Conservation (phyloP, 768 basidiomycete genomes). For the Serendipita sp. region DNA sequence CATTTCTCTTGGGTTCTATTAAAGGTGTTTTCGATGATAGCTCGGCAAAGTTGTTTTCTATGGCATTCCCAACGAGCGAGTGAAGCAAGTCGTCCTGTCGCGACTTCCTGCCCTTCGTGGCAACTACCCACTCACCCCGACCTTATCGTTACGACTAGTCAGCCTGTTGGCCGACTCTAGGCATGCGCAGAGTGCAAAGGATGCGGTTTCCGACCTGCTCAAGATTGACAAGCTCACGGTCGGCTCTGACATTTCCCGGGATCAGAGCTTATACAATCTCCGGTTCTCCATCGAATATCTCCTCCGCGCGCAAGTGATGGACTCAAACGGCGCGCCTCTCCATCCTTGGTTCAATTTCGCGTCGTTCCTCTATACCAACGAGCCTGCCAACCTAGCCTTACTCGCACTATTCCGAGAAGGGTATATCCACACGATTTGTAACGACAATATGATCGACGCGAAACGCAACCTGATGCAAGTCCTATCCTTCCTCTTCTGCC, state of each 20-base stretch:
- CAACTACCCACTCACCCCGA: conserved; percentile 50
- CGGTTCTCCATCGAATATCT: conserved; percentile 60
- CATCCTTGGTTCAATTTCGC: conserved; percentile 38
- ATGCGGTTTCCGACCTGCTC: conserved; percentile 36
- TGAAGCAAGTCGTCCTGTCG: conserved; percentile 48
- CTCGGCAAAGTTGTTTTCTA: conserved; percentile 61
- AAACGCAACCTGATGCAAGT: conserved; percentile 36
- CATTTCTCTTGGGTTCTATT: not conserved
- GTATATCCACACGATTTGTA: conserved; percentile 41
- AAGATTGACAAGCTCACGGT: conserved; percentile 44
- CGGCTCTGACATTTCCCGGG: conserved; percentile 34
- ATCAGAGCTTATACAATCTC: conserved; percentile 47
- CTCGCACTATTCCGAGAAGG: conserved; percentile 41
- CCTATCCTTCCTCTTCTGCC: conserved; percentile 49
- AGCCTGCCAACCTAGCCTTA: conserved; percentile 55
- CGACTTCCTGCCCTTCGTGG: conserved; percentile 44
- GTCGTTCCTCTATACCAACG: conserved; percentile 27
- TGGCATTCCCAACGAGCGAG: conserved; percentile 44
- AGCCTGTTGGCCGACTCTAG: conserved; percentile 48
- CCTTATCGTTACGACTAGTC: conserved; percentile 46
- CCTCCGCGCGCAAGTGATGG: conserved; percentile 37
- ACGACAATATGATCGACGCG: conserved; percentile 25
- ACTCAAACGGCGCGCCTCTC: conserved; percentile 37
- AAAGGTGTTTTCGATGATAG: not conserved
- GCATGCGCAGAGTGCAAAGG: conserved; percentile 29